phyloP scores from a whole-genome alignment of 257 asterid genomes.

The Rhazya stricta region DNA sequence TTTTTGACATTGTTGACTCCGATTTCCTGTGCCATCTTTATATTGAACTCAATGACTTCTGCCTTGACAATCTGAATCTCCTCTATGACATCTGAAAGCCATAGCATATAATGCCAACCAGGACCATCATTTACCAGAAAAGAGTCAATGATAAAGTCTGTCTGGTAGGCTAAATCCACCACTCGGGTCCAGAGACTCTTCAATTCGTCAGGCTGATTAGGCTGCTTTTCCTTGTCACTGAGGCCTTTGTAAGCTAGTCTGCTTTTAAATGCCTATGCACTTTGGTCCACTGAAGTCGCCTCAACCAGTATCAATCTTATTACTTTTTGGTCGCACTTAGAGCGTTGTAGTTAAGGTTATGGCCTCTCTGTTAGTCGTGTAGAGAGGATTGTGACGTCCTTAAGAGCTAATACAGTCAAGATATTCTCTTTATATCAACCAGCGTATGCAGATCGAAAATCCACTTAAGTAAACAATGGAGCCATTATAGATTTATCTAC shows the following conservation, averaged over 20 bases:
- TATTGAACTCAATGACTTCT: background rate
- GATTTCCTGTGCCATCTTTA: background rate
- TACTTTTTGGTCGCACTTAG: no score
- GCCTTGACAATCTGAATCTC: conserved; percentile 4
- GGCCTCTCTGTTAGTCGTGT: no score
- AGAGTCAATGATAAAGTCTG: conserved; percentile 10
- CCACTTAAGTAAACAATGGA: no score
- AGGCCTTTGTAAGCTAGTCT: conserved; percentile 4
- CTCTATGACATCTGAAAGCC: conserved; percentile 3
- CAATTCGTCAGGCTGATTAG: background rate
- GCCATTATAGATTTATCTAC: no score
- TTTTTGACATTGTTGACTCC: background rate
- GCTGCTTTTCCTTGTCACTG: background rate
- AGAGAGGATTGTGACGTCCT: no score
- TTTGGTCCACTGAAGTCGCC: no score
- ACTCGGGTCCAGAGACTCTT: background rate
- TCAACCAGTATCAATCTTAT: no score
- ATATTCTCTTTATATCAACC: no score
- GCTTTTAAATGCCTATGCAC: no score
- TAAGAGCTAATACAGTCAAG: no score
- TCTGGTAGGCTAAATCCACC: background rate
- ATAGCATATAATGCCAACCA: conserved; percentile 17
- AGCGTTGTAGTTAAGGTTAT: no score
- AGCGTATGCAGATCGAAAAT: no score
- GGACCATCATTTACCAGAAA: conserved; percentile 19